Evolutionary conservation across 768 basidiomycete species (phyloP).

Genomic region (Lactifluus hygrophoroides): DNA sequence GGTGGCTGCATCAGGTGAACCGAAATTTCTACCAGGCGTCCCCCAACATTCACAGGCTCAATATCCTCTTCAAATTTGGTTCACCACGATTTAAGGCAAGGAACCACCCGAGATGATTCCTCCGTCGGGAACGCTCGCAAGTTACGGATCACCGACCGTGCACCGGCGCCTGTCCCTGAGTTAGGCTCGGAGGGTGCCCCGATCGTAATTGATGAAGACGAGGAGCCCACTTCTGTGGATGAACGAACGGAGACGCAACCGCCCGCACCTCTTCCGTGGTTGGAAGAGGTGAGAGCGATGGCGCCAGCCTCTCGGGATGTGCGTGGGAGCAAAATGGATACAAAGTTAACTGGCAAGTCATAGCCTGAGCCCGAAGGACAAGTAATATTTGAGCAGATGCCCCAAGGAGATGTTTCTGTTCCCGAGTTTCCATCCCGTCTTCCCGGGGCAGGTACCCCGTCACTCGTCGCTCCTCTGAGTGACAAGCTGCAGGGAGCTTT

Average conservation of each 20-base stretch:
- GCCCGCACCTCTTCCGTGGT: not conserved
- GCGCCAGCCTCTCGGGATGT: not conserved
- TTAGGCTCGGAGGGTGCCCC: slow-evolving; percentile 10
- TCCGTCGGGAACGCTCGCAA: not conserved
- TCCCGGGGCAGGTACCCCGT: not conserved
- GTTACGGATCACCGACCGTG: slow-evolving; percentile 8
- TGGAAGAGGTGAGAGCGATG: not conserved
- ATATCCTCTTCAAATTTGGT: not conserved
- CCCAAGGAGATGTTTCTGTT: too few relatives aligned
- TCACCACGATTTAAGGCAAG: slow-evolving; percentile 7
- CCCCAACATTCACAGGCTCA: not conserved
- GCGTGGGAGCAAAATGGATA: not conserved
- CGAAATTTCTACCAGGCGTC: not conserved
- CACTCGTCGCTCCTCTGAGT: not conserved
- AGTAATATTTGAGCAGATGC: too few relatives aligned
- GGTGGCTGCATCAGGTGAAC: not conserved
- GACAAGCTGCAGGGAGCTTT: not conserved
- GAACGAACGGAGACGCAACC: not conserved
- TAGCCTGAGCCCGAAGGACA: too few relatives aligned
- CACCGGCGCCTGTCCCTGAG: not conserved
- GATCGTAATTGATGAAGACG: slow-evolving; percentile 13
- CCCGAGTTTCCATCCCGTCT: not conserved
- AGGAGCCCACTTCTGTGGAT: not conserved
- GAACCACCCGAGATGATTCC: not conserved
- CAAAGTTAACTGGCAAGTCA: too few relatives aligned